Conservation (phyloP, 352 stramenopile genomes). For the Pythium scleroteichum region DNA sequence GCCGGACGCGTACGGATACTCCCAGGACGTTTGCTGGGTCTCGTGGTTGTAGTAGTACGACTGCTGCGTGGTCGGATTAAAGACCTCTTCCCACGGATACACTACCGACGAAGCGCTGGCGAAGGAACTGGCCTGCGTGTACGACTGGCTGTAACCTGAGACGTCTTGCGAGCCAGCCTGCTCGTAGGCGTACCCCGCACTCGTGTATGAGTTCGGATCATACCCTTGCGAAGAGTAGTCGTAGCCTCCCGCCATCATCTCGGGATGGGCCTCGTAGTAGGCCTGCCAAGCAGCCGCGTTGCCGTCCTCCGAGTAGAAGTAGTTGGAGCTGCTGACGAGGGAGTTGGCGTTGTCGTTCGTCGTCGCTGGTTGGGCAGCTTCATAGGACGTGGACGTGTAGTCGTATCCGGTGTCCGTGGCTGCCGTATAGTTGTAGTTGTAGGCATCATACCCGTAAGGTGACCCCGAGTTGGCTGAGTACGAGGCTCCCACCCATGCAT, state of each 20-base stretch:
- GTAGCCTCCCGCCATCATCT: constrained; percentile 6
- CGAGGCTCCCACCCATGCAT: constrained; percentile 2
- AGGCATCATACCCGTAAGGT: neutral
- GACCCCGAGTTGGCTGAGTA: neutral
- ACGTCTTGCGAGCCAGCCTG: neutral
- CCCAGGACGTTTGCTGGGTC: constrained; percentile 64
- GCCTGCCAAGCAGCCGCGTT: constrained; percentile 35
- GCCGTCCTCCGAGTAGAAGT: constrained; percentile 35
- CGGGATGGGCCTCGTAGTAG: constrained; percentile 30
- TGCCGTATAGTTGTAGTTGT: constrained; percentile 3
- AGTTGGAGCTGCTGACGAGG: constrained; percentile 32
- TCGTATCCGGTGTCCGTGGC: neutral
- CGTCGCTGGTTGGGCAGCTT: neutral
- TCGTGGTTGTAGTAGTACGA: constrained; percentile 68
- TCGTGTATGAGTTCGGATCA: constrained; percentile 3
- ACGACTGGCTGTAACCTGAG: neutral
- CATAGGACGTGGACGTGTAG: neutral
- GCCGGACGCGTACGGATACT: constrained; percentile 5
- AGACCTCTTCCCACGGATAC: constrained; percentile 60
- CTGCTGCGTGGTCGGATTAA: constrained; percentile 49
- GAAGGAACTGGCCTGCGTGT: no score
- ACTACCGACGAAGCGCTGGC: neutral
- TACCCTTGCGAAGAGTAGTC: neutral
- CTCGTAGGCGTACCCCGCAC: neutral
- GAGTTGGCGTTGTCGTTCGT: neutral